Evolutionary conservation across 495 filamentous ascomycete species (phyloP), one percentile per base, ranked within the genome.

Genomic region (Aspergillus diversus): DNA sequence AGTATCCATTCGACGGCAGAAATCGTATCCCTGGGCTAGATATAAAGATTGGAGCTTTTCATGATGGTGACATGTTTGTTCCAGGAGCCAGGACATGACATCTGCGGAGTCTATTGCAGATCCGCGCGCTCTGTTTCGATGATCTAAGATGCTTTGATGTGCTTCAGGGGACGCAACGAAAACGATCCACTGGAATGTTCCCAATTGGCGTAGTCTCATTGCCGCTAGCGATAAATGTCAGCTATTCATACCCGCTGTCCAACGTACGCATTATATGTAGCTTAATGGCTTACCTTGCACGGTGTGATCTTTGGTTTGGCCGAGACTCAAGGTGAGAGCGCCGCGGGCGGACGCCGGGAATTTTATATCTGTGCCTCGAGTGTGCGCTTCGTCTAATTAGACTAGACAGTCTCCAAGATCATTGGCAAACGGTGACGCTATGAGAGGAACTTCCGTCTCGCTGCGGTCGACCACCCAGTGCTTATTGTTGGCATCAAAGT

Each of bases 361-460:
- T 64, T 82, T 87, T 8, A 95, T 66, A 66, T 94, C 90, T 1
- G 85, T 90, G 0, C 91, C 91, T 65, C 91, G 74, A 0, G 91
- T 92, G 64, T 95, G 91, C 0, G 84, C 84, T 63, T 95, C 86
- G 53, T 93, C 91, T 2, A 93, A 77, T 66, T 88, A 93, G 0
- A 93, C 84, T 0, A 91, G 74, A 64, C 89, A 93, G 0, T 71
- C 63, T 11, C 84, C 85, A 33, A 92, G 76, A 11, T 88, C 82
- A 8, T 81, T 74, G 0, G 77, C 66, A 68, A 85, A 93, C 0
- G 89, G 80, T 0, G 91, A 92, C 0, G 74, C 75, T 7, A 82
- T 75, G 5, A 27, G 21, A 93, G 74, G 0, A 73, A 71, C 57
- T 89, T 83, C 0, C 76, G 67, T 0, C 59, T 83, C 83, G 32